Base-by-base conservation (phyloP, 768 basidiomycete genomes). In the Amanita molliuscula region DNA sequence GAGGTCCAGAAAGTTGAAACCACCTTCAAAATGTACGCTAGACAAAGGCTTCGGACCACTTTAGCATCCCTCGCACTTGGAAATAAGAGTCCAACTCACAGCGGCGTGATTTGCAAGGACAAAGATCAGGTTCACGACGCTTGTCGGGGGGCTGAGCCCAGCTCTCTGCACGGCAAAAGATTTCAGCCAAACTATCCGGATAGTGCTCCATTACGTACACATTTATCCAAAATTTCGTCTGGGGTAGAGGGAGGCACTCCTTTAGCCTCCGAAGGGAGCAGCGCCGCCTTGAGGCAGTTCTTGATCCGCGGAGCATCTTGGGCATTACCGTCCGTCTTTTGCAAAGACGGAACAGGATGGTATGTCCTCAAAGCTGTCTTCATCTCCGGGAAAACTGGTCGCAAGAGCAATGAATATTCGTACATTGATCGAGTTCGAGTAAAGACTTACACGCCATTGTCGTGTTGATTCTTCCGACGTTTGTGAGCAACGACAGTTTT, bases 281-380 rank as follows among this genome's bases (percentile, higher is more conserved):
- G 69, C 29, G 84, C 84, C 34, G 84, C 88, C 61, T 92, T 93
- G 45, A 94, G 73, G 62, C 85, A 86, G 55, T 89, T 89, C 66
- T 94, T 94, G 65, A 94, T 88, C 53, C 91, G 79, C 18, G 91
- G 90, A 35, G 90, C 90, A 63, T 94, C 90, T 62, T 92, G 88
- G 6, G 88, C 79, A 62, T 91, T 90, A 15, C 84, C 86, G 56
- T 85, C 83, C 13, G 89, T 88, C 69, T 87, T 88, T 62, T 93
- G 90, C 23, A 93, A 69, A 26, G 84, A 85, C 8, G 91, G 91
- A n/a, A 91, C 81, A 25, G 91, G 88, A 59, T 93, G 91, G 64
- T 93, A 93, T 48, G 88, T 88, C 60, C 90, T 73, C 49, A 93
- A 70, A 16, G 88, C 85, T 4, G 91, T 93, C 65, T 88, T 87